These are phyloP conservation scores for Aspergillus chevalieri DNA, from an alignment of 2,329 filamentous ascomycete genomes.

Conservation along the genomic window DNA sequence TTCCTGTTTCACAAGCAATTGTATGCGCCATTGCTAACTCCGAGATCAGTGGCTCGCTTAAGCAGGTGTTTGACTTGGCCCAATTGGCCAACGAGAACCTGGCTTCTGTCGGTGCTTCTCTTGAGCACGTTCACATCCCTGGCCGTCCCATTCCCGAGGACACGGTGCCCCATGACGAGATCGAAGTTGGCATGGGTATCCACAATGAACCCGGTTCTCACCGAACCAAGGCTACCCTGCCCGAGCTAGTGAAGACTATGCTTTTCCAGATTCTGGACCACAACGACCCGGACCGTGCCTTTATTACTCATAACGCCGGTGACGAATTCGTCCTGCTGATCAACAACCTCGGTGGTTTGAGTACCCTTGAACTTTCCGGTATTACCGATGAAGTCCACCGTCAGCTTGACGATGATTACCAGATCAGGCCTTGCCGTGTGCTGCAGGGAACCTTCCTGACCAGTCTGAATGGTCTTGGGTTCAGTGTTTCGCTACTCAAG, in stretches of 20 bases:
- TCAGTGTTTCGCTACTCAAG: constrained; percentile 62
- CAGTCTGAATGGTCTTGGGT: constrained; percentile 64
- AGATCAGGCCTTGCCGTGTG: constrained; percentile 56
- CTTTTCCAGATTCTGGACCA: constrained; percentile 58
- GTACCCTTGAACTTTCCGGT: constrained; percentile 59
- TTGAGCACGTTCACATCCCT: constrained; percentile 90
- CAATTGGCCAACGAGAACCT: constrained; percentile 67
- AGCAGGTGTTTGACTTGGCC: constrained; percentile 67
- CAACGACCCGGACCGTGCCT: constrained; percentile 59
- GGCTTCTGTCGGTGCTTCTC: constrained; percentile 76
- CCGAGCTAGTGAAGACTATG: constrained; percentile 54
- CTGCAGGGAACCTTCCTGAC: constrained; percentile 66
- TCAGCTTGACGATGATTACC: constrained; percentile 54
- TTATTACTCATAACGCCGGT: constrained; percentile 50
- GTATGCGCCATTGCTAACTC: neutral
- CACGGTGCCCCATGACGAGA: constrained; percentile 46
- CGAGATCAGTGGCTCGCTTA: constrained; percentile 45
- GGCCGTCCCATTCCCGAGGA: constrained; percentile 59
- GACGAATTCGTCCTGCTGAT: constrained; percentile 60
- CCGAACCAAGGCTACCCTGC: constrained; percentile 44
- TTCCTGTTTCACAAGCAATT: neutral
- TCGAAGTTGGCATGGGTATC: constrained; percentile 68
- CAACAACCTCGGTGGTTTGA: constrained; percentile 66
- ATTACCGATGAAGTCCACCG: constrained; percentile 61
- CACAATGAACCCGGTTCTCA: constrained; percentile 59